These are phyloP conservation scores for Ogataea haglerorum DNA, from an alignment of 805 yeast genomes.

Conservation along the genomic window DNA sequence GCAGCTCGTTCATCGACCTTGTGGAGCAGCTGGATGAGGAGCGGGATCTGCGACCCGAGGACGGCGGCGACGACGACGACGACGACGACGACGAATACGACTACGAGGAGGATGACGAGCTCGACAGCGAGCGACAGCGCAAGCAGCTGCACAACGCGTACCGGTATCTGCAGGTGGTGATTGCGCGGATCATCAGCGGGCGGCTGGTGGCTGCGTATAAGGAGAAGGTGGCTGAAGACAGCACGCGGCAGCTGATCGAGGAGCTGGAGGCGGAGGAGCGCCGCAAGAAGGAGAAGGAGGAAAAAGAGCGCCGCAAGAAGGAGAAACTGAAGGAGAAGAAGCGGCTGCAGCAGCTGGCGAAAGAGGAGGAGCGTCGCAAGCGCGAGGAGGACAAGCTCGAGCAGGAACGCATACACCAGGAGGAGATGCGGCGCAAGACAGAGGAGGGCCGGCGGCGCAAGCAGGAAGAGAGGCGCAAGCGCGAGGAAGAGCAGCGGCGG, in stretches of 20 bases:
- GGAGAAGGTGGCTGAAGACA: slow-evolving; percentile 75
- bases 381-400: slow-evolving; percentile 55
- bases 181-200: slow-evolving; percentile 72
- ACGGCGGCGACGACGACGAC: slow-evolving; percentile 16
- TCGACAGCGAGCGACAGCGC: slow-evolving; percentile 39
- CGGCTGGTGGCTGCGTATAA: slow-evolving; percentile 73
- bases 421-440: slow-evolving; percentile 38
- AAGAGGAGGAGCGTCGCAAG: slow-evolving; percentile 56
- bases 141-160: slow-evolving; percentile 73
- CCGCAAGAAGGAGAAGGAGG: slow-evolving; percentile 61
- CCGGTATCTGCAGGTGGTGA: slow-evolving; percentile 72
- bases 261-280: slow-evolving; percentile 70
- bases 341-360: slow-evolving; percentile 55
- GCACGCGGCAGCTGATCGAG: slow-evolving; percentile 55
- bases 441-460: slow-evolving; percentile 48
- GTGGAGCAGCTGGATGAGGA: slow-evolving; percentile 71
- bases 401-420: slow-evolving; percentile 39
- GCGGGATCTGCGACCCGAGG: slow-evolving; percentile 33
- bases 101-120: slow-evolving; percentile 20
- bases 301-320: slow-evolving; percentile 59
- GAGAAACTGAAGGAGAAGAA: slow-evolving; percentile 73
- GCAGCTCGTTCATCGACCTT: slow-evolving; percentile 72
- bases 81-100: slow-evolving; percentile 24
- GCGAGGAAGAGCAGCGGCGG: slow-evolving; percentile 40
- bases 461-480: slow-evolving; percentile 40